Evolutionary conservation across 75 land plant genomes (phyloP), one percentile per base, ranked within the genome.

Genomic region (Picea glauca): DNA sequence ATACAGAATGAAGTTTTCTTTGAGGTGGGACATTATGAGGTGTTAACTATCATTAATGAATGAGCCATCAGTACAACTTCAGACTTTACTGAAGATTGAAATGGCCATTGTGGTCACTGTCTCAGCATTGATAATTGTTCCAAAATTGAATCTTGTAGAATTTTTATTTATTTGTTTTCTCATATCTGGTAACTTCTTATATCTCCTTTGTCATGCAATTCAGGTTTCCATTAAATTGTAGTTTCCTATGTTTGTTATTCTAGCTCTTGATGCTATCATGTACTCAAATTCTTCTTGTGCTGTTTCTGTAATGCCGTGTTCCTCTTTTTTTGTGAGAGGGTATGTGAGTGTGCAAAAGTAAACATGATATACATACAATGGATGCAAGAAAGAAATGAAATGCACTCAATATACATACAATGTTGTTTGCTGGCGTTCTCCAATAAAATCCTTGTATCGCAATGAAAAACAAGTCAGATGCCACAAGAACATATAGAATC

Each of bases 371-470:
- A 9, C 11, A 9, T 9, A 50, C 56, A 13, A 26, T 23, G 31
- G 13, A 33, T 23, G 30, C 12, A 31, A 63, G 32, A 63, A 63
- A 63, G n/a, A n/a, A n/a, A n/a, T 30, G 9, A 31, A n/a, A 23
- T 31, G 31, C 13, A 14, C 35, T 63, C 13, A 12, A 63, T 62
- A 62, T 62, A 62, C 66, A 63, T 88, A 93, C 96, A 82, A 93
- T 62, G 84, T 93, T 93, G 67, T 93, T 86, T 50, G 81, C 68
- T 50, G 96, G 92, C 30, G 38, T 18, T n/a, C 57, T 78, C 92
- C 86, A 91, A 82, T 93, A 93, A 64, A 91, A 92, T 66, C 94
- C 94, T 82, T 91, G 91, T 38, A 91, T 73, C 3, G 78, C 80
- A 67, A 88, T 88, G 11, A 87, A 72, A 62, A 78, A 83, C 33